These are phyloP conservation scores for Xylaria sp. DNA, from an alignment of 2,329 filamentous ascomycete species.

Conservation along the genomic window DNA sequence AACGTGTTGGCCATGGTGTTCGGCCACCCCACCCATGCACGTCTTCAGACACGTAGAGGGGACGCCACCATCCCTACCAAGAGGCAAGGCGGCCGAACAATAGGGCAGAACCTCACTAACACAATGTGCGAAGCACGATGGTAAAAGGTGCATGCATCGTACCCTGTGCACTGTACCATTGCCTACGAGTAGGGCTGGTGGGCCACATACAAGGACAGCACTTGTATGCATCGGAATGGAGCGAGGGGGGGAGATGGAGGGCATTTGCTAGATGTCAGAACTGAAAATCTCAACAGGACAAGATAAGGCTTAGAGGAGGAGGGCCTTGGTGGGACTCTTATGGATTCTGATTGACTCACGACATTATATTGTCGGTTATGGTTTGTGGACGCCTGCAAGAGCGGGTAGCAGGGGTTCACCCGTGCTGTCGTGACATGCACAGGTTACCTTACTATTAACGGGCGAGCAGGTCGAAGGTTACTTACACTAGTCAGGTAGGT, in stretches of 20 bases:
- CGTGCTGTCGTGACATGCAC: slow-evolving; percentile 31
- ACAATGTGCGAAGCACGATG: background rate
- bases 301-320: background rate
- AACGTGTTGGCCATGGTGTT: background rate
- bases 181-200: slow-evolving; percentile 4
- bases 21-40: background rate
- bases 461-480: slow-evolving; percentile 21
- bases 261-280: slow-evolving; percentile 5
- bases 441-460: slow-evolving; percentile 20
- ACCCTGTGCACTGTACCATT: slow-evolving; percentile 3
- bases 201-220: slow-evolving; percentile 8
- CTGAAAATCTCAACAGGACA: slow-evolving; percentile 3
- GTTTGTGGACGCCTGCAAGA: slow-evolving; percentile 34
- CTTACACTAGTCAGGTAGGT: background rate
- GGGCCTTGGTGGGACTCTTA: slow-evolving; percentile 6
- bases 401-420: slow-evolving; percentile 38
- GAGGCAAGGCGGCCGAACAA: background rate
- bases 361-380: slow-evolving; percentile 13
- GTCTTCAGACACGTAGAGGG: background rate
- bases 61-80: background rate
- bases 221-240: slow-evolving; percentile 17
- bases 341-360: slow-evolving; percentile 10
- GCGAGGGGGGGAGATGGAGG: slow-evolving; percentile 6
- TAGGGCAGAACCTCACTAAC: background rate
- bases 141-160: slow-evolving; percentile 7